These are phyloP conservation scores for Metschnikowia hibisci DNA, from an alignment of 805 yeast species.

Conservation along the genomic window DNA sequence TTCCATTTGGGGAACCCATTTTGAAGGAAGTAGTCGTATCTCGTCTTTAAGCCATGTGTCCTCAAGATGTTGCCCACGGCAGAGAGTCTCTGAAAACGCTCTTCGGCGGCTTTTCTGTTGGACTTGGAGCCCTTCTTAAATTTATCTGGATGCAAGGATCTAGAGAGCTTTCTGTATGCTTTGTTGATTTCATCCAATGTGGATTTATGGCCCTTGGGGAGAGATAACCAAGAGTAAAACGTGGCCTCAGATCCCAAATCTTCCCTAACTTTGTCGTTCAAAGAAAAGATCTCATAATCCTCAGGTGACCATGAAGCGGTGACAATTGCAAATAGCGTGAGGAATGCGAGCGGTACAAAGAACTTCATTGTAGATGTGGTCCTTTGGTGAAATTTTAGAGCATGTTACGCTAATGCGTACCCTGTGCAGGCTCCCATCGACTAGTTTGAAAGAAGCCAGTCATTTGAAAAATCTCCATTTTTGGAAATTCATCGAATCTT, in stretches of 20 bases:
- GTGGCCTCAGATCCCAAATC: conserved; percentile 61
- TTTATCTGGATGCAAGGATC: conserved; percentile 86
- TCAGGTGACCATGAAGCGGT: conserved; percentile 53
- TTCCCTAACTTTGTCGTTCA: conserved; percentile 57
- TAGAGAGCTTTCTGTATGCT: conserved; percentile 68
- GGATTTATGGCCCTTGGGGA: conserved; percentile 45
- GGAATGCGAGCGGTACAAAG: conserved; percentile 12
- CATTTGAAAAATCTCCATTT: neutral
- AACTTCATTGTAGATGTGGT: conserved; percentile 9
- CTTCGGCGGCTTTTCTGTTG: conserved; percentile 50
- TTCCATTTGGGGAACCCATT: conserved; percentile 86
- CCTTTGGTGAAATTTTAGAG: neutral
- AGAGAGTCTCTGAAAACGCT: conserved; percentile 74
- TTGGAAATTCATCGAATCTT: neutral
- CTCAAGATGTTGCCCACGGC: conserved; percentile 71
- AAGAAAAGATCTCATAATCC: conserved; percentile 77
- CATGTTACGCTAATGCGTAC: neutral
- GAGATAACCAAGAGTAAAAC: conserved; percentile 65
- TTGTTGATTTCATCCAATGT: conserved; percentile 52
- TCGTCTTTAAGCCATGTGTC: conserved; percentile 47
- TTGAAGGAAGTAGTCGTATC: conserved; percentile 79
- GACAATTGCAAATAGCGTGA: conserved; percentile 19
- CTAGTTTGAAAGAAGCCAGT: neutral
- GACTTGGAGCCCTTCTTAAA: conserved; percentile 22
- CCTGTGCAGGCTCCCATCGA: neutral